phyloP scores from a whole-genome alignment of 78 protist genomes.

The Emiliania huxleyi region DNA sequence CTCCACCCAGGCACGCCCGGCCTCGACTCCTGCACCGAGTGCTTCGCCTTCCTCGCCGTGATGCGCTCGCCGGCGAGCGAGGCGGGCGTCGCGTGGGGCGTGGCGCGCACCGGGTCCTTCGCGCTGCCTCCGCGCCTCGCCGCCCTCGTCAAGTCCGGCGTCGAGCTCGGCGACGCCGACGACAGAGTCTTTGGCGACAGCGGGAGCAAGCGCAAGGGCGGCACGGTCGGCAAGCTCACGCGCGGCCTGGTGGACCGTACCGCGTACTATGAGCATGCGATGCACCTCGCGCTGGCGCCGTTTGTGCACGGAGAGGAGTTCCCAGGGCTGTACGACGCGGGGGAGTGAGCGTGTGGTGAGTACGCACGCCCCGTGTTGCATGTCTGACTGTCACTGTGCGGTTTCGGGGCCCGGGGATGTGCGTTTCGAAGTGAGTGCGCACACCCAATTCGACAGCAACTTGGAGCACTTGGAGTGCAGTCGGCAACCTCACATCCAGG shows the following conservation, averaged over 20 bases:
- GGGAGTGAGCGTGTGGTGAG: no score
- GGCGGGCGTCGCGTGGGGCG: neutral
- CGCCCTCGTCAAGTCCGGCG: neutral
- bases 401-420: no score
- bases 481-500: no score
- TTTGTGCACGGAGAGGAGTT: neutral
- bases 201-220: constrained; percentile 8
- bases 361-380: no score
- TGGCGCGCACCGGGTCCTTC: neutral
- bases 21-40: neutral
- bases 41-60: constrained; percentile 19
- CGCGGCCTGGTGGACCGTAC: neutral
- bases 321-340: no score
- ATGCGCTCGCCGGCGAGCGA: neutral
- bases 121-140: neutral
- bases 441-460: no score
- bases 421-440: no score
- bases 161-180: constrained; percentile 31
- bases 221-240: constrained; percentile 17
- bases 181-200: neutral
- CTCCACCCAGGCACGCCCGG: neutral
- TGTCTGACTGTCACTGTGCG: no score
- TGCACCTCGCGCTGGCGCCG: neutral
- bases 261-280: neutral
- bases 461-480: no score